phyloP scores from a whole-genome alignment of 768 basidiomycete species.

The Butyriboletus loyo region DNA sequence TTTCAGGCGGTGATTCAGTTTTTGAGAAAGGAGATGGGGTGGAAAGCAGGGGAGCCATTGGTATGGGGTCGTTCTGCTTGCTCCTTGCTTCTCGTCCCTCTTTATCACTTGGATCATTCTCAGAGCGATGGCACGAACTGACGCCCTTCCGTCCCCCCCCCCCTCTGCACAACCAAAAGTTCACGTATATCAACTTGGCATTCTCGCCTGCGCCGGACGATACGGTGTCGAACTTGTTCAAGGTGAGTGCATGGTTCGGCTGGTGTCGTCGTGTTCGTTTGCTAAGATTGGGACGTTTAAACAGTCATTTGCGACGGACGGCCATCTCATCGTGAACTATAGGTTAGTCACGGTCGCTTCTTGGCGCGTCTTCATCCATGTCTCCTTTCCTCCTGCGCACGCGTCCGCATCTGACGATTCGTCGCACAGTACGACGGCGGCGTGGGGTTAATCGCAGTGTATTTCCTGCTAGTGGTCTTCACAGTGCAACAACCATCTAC shows the following conservation, averaged over 20 bases:
- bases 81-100: neutral
- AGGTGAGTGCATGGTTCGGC: constrained; percentile 36
- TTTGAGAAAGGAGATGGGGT: constrained; percentile 81
- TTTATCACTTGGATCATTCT: no score
- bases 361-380: no score
- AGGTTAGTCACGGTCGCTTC: constrained; percentile 46
- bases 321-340: constrained; percentile 89
- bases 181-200: constrained; percentile 75
- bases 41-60: constrained; percentile 82
- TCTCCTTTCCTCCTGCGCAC: neutral
- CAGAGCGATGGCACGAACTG: neutral
- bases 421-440: constrained; percentile 52
- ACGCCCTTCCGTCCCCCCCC: constrained; percentile 18
- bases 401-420: constrained; percentile 2
- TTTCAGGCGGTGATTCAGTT: constrained; percentile 97
- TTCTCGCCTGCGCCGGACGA: constrained; percentile 79
- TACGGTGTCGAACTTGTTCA: constrained; percentile 67
- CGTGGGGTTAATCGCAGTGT: constrained; percentile 50
- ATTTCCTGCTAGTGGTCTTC: neutral
- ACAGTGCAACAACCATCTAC: no score
- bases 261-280: neutral
- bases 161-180: constrained; percentile 33
- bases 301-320: constrained; percentile 84
- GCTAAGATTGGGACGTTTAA: neutral
- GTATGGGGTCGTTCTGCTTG: constrained; percentile 41